Evolutionary conservation across 148 eudicot species (phyloP), one percentile per base, ranked within the genome.

Genomic region (Rheum nobile): DNA sequence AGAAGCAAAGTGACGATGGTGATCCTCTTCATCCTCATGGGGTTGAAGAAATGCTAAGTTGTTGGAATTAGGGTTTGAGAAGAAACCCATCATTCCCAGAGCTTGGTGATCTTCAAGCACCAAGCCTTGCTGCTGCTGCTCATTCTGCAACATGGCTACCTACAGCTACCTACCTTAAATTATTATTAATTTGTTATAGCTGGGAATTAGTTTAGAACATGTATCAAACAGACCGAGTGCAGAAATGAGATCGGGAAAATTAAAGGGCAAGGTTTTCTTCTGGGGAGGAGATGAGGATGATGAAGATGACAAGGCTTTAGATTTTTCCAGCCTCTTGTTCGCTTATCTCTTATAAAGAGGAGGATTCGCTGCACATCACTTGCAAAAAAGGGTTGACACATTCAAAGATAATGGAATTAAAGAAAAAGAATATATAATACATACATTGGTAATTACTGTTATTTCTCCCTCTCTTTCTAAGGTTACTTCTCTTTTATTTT

Each of bases 351-450:
- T 57, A 24, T 24, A 57, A 57, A 57, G 65, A 57, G 65, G 65
- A 57, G 29, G 65, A 57, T 57, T 57, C 26, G 65, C 32, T 57
- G 65, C 65, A 32, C 65, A 57, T 57, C 65, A 57, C 65, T 57
- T 10, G 16, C 65, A 9, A 55, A 24, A 50, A 55, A 55, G 13
- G 29, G 32, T 57, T 57, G 65, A 57, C 65, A 57, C 32, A 57
- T n/a, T 57, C 32, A 57, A 57, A 57, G 65, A 57, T 8, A 24
- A n/a, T 57, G 65, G 16, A 57, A n/a, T n/a, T n/a, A n/a, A 26
- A 57, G 34, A 24, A 57, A 57, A 57, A 57, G 32, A 57, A 57
- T 57, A 50, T 19, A 4, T n/a, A 19, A 50, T 50, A 24, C 26
- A 21, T n/a, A 21, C 9, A 54, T 1, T 22, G n/a, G 26, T 55